phyloP scores from a whole-genome alignment of 148 eudicot species.

The Beta vulgaris region DNA sequence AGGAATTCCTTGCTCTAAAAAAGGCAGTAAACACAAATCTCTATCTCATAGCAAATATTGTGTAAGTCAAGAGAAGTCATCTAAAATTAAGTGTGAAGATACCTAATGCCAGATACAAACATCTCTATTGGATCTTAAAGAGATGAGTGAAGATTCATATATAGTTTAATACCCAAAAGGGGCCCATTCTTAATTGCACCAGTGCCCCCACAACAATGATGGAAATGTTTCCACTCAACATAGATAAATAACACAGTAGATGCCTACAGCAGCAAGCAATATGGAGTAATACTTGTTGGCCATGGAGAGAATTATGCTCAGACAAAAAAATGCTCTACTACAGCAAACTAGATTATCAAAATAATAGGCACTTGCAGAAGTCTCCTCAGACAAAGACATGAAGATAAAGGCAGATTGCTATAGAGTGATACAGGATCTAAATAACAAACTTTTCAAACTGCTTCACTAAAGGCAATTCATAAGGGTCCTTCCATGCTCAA shows the following conservation, averaged over 20 bases:
- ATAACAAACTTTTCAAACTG: not conserved
- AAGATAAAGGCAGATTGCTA: not conserved
- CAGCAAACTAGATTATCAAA: not conserved
- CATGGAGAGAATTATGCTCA: not conserved
- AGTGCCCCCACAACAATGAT: not conserved
- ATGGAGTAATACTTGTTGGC: not conserved
- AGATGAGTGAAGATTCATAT: not conserved
- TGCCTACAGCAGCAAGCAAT: not conserved
- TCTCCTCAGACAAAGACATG: not conserved
- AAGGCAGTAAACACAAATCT: not conserved
- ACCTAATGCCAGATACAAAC: not conserved
- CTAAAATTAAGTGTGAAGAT: constrained; percentile 6
- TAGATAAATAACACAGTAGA: not conserved
- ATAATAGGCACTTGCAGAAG: not conserved
- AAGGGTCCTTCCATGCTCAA: not conserved
- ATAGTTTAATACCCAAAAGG: not conserved
- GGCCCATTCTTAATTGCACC: not conserved
- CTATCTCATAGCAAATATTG: not conserved
- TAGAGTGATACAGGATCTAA: not conserved
- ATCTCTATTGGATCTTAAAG: not conserved
- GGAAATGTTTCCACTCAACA: not conserved
- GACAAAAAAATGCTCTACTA: not conserved
- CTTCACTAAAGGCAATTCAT: too few relatives aligned
- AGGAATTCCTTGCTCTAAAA: not conserved
- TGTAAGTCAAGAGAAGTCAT: not conserved